Conservation (phyloP, 768 basidiomycete genomes). For the Galerina sulciceps region DNA sequence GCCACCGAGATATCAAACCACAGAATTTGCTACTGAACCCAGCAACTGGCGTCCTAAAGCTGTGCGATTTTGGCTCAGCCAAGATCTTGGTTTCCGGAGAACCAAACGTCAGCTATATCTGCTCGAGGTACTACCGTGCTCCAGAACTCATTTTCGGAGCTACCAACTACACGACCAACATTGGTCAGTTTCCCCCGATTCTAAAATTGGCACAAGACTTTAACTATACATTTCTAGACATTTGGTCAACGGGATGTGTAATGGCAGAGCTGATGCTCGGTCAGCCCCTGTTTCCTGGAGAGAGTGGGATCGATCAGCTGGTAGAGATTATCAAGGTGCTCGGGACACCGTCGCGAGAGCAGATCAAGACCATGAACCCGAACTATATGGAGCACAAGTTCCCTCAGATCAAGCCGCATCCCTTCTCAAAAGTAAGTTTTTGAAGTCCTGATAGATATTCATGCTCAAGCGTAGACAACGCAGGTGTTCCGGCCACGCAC, state of each 20-base stretch:
- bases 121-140: slow-evolving; percentile 98
- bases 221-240: slow-evolving; percentile 57
- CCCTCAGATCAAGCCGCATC: slow-evolving; percentile 99
- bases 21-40: slow-evolving; percentile 98
- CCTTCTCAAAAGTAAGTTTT: slow-evolving; percentile 86
- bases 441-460: slow-evolving; percentile 1
- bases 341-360: slow-evolving; percentile 96
- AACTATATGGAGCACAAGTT: slow-evolving; percentile 99
- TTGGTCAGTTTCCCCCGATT: slow-evolving; percentile 63
- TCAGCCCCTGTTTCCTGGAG: slow-evolving; percentile 98
- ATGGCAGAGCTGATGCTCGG: slow-evolving; percentile 99
- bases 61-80: slow-evolving; percentile 99
- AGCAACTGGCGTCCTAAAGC: slow-evolving; percentile 93
- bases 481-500: slow-evolving; percentile 99
- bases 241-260: slow-evolving; percentile 99
- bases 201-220: slow-evolving; percentile 3
- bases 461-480: background rate
- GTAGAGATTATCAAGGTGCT: slow-evolving; percentile 99
- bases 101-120: slow-evolving; percentile 99
- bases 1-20: slow-evolving; percentile 99
- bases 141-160: slow-evolving; percentile 99
- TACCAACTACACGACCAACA: slow-evolving; percentile 99
- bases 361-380: slow-evolving; percentile 99
- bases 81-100: slow-evolving; percentile 98
- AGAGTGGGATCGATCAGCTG: slow-evolving; percentile 98